These are phyloP conservation scores for Cadophora gregata DNA, from an alignment of 2,329 filamentous ascomycete species.

Conservation along the genomic window DNA sequence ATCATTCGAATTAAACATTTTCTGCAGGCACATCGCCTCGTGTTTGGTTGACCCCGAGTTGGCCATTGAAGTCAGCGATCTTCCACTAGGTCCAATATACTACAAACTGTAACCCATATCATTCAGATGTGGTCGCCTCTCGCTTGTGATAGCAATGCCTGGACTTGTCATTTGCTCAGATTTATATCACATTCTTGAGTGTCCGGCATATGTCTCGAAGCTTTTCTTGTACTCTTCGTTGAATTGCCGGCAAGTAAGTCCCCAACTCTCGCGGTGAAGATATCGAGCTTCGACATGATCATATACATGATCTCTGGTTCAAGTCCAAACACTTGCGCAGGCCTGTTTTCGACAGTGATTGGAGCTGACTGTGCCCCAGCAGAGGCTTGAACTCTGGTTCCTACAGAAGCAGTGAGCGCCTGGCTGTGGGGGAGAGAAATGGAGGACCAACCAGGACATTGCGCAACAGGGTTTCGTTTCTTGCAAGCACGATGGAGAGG, in stretches of 20 bases:
- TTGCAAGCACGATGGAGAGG: background rate
- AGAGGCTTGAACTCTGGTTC: background rate
- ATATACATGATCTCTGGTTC: background rate
- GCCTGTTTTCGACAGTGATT: background rate
- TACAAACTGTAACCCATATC: no score
- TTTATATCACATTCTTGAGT: no score
- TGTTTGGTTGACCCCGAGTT: no score
- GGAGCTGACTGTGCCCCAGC: background rate
- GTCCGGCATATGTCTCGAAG: background rate
- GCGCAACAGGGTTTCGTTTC: background rate
- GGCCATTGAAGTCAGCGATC: no score
- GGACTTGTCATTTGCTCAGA: no score
- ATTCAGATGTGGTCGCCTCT: no score
- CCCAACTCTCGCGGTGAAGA: background rate
- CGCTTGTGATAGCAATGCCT: no score
- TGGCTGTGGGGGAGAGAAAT: background rate
- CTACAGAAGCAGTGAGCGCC: background rate
- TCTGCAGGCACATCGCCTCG: no score
- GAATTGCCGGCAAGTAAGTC: background rate
- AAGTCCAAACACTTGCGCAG: background rate
- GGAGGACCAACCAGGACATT: background rate
- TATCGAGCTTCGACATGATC: background rate
- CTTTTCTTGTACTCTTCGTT: background rate
- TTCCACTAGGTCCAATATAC: no score
- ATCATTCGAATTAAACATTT: no score